A percentile compares a stretch with the other conserved stretches of the same genome.
These are phyloP conservation scores for Globomyces sp. DNA, from an alignment of 371 early-diverging fungal genomes.

Conservation along the genomic window DNA sequence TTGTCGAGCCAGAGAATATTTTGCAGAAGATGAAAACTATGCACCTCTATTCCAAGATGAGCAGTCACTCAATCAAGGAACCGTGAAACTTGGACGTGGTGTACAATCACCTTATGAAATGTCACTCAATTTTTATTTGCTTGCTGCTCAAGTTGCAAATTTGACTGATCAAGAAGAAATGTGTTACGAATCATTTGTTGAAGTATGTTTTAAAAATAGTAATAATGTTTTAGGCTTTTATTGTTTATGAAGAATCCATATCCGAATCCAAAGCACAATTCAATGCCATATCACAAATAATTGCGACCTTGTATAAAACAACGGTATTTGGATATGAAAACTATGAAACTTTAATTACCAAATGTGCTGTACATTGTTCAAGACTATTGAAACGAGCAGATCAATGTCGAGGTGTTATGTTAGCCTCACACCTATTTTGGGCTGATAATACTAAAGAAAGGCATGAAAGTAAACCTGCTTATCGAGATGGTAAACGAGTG, in stretches of 20 bases:
- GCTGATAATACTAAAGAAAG: conserved; percentile 21
- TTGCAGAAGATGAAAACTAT: conserved; percentile 36
- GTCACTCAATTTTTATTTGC: conserved; percentile 72
- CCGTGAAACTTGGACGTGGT: conserved; percentile 25
- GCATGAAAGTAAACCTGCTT: conserved; percentile 41
- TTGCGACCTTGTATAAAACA: conserved; percentile 70
- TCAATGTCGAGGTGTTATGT: conserved; percentile 79
- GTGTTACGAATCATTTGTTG: conserved; percentile 88
- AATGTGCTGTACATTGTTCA: conserved; percentile 80
- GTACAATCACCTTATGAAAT: conserved; percentile 58
- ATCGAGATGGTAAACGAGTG: conserved; percentile 77
- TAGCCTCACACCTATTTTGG: conserved; percentile 88
- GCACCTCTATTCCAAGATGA: conserved; percentile 44
- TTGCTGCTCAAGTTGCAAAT: conserved; percentile 80
- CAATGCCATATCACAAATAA: conserved; percentile 76
- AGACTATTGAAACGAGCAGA: conserved; percentile 88
- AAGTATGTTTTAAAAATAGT: conserved; percentile 38
- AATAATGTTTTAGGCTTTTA: conserved; percentile 59
- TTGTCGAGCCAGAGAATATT: conserved; percentile 34
- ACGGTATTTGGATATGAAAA: conserved; percentile 75
- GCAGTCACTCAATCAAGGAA: conserved; percentile 41
- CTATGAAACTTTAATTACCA: conserved; percentile 85
- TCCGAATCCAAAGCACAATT: conserved; percentile 83
- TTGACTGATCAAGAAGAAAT: conserved; percentile 77
- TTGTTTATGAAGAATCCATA: conserved; percentile 87